Conservation (phyloP, 2,329 filamentous ascomycete genomes). For the Aspergillus sojae region DNA sequence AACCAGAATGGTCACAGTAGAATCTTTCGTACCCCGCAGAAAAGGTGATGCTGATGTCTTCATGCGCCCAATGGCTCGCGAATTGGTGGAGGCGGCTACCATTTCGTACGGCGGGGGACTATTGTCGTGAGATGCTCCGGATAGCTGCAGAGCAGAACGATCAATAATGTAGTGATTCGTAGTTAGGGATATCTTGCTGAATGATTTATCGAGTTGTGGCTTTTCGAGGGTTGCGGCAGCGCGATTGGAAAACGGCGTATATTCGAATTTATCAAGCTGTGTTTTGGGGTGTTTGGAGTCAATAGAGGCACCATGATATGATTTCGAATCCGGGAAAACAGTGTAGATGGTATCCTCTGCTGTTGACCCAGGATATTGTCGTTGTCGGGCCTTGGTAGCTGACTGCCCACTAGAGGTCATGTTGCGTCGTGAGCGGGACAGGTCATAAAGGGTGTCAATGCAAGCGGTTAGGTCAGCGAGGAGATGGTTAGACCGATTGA, state of each 20-base stretch:
- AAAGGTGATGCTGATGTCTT: conserved; percentile 41
- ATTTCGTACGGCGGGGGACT: conserved; percentile 47
- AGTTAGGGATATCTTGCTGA: conserved; percentile 27
- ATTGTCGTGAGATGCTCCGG: conserved; percentile 42
- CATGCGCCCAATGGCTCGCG: conserved; percentile 44
- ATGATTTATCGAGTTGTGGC: conserved; percentile 22
- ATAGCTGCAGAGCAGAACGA: conserved; percentile 42
- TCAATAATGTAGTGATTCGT: conserved; percentile 42
- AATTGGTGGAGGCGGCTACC: conserved; percentile 46
- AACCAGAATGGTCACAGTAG: conserved; percentile 43
- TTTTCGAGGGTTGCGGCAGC: conserved; percentile 13
- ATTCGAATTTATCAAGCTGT: conserved; percentile 28
- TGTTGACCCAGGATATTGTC: conserved; percentile 29
- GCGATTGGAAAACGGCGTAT: conserved; percentile 26
- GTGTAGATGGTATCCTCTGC: conserved; percentile 27
- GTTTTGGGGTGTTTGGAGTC: conserved; percentile 29
- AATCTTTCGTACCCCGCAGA: conserved; percentile 34
- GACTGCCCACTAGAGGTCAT: conserved; percentile 37
- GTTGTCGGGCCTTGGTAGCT: conserved; percentile 23
- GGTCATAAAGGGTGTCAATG: conserved; percentile 66
- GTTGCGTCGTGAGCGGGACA: conserved; percentile 58
- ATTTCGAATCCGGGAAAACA: conserved; percentile 28
- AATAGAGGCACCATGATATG: conserved; percentile 44
- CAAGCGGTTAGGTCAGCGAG: conserved; percentile 62
- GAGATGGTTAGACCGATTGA: conserved; percentile 59